A percentile compares a stretch with the other conserved stretches of the same genome.
These are phyloP conservation scores for Fraxinus anomala DNA, from an alignment of 257 asterid species.

Conservation along the genomic window DNA sequence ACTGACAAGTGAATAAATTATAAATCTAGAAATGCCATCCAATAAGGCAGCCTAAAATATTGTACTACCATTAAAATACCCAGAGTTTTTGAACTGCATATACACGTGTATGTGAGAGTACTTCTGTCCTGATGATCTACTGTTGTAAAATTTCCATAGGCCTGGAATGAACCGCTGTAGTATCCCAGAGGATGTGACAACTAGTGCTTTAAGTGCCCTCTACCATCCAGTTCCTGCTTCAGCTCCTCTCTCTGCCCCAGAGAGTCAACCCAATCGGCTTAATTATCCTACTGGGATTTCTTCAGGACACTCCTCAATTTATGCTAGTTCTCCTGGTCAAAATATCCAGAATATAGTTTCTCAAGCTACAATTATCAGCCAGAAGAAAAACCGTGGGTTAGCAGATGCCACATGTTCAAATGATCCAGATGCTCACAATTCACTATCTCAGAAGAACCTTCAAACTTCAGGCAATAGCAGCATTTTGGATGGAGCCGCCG, in stretches of 20 bases:
- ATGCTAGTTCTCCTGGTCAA: conserved; percentile 43
- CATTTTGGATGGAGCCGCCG: conserved; percentile 22
- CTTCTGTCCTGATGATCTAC: conserved; percentile 36
- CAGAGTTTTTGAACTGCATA: neutral
- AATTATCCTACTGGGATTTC: conserved; percentile 41
- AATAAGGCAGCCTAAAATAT: neutral
- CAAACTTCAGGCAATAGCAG: conserved; percentile 47
- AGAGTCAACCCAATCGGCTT: conserved; percentile 43
- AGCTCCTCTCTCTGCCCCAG: conserved; percentile 47
- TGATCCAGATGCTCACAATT: conserved; percentile 46
- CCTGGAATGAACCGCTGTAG: conserved; percentile 89
- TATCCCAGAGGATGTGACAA: conserved; percentile 79
- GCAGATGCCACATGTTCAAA: conserved; percentile 45
- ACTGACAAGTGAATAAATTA: neutral
- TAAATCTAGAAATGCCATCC: neutral
- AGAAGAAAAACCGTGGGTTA: conserved; percentile 66
- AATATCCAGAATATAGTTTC: conserved; percentile 45
- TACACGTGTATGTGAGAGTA: neutral
- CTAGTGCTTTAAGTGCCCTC: conserved; percentile 76
- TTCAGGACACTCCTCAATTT: conserved; percentile 46
- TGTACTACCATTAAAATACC: neutral
- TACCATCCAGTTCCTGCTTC: conserved; percentile 64
- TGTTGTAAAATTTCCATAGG: conserved; percentile 48
- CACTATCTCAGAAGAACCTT: conserved; percentile 42
- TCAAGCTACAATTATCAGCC: conserved; percentile 39